Base-by-base conservation (phyloP, 345 rosid species). In the Bretschneidera sinensis region DNA sequence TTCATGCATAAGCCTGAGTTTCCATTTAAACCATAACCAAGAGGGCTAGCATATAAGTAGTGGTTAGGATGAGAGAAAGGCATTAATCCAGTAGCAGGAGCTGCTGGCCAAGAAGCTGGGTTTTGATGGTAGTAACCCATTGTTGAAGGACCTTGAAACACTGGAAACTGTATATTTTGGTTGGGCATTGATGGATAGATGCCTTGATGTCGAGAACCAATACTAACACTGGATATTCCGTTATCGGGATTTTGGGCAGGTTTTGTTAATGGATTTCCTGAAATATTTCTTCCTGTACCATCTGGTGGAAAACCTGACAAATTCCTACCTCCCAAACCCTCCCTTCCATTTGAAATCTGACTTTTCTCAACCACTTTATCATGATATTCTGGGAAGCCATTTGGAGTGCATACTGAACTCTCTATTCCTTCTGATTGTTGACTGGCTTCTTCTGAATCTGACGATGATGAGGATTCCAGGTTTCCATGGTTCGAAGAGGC, bases 371-470 rank as follows among this genome's bases (percentile, higher is more conserved):
- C 15, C 54, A 47, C 47, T 61, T 71, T 74, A 53, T 77, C 78
- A 45, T 65, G 78, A 78, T 59, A 60, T 33, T 71, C 76, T 23
- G 81, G 71, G 65, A 69, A 67, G 51, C 76, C 77, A 66, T 75
- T 74, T 63, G 50, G 65, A 57, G 67, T 57, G 66, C 73, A 77
- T 18, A 31, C 63, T 52, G 75, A 57, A 51, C 74, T 50, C 49
- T 79, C 85, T 78, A 80, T 79, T 67, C 84, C 76, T 67, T 83
- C 87, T 62, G 86, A 81, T 39, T 65, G 96, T 67, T 74, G 92
- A 68, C 79, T 75, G 48, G 83, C 77, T 66, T 83, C 91, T 74
- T 90, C 96, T 43, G 95, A 85, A 70, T 90, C 99, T 61, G 99
- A 88, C 13, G 84, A 74, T 60, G 96, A 86, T 9, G 96, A 84